These are phyloP conservation scores for Cordia subcordata DNA, from an alignment of 257 asterid species.

Conservation along the genomic window DNA sequence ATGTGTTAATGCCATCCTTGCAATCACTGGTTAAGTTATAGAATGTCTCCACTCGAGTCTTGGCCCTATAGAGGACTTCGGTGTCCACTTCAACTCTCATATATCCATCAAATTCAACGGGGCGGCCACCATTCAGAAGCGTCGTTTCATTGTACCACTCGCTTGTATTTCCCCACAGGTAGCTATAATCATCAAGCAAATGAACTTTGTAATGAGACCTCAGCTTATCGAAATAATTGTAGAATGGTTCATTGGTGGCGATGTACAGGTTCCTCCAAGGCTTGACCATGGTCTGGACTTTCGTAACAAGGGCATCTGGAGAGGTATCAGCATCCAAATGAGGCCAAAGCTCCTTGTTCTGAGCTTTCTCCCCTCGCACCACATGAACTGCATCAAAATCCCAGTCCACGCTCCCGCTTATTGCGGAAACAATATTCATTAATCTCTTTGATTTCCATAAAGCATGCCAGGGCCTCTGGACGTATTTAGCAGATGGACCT, in stretches of 20 bases:
- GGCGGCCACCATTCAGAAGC: slow-evolving; percentile 52
- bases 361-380: slow-evolving; percentile 83
- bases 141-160: slow-evolving; percentile 94
- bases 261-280: slow-evolving; percentile 86
- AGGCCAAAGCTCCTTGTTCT: slow-evolving; percentile 74
- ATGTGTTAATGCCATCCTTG: slow-evolving; percentile 86
- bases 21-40: slow-evolving; percentile 80
- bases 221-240: slow-evolving; percentile 85
- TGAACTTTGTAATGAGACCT: slow-evolving; percentile 89
- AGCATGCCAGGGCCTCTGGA: slow-evolving; percentile 80
- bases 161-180: slow-evolving; percentile 81
- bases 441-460: slow-evolving; percentile 94
- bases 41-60: slow-evolving; percentile 83
- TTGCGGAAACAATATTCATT: slow-evolving; percentile 85
- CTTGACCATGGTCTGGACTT: slow-evolving; percentile 48
- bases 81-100: slow-evolving; percentile 98
- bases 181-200: slow-evolving; percentile 74
- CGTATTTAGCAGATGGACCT: slow-evolving; percentile 71
- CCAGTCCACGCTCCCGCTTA: slow-evolving; percentile 99
- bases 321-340: slow-evolving; percentile 81
- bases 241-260: slow-evolving; percentile 87
- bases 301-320: slow-evolving; percentile 63
- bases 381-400: slow-evolving; percentile 93
- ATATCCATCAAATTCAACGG: slow-evolving; percentile 84
- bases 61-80: slow-evolving; percentile 81